Percentiles rank a stretch among this genome's conserved stretches.
phyloP scores from a whole-genome alignment of 306 rosid species.

The Dryas octopetala region DNA sequence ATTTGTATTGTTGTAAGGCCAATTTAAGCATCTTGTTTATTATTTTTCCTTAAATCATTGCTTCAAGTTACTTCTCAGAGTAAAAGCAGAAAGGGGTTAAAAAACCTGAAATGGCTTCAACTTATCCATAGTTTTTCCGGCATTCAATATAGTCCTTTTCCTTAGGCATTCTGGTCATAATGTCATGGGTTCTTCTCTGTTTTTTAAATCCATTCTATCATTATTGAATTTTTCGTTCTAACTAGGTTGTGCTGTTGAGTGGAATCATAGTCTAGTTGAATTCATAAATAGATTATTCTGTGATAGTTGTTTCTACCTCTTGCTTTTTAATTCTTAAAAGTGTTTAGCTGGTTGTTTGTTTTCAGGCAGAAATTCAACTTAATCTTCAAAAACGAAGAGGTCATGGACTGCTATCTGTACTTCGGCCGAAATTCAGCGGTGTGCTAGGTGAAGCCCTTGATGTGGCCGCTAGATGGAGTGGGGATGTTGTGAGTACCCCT shows the following conservation, averaged over 20 bases:
- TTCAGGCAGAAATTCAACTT: slow-evolving; percentile 90
- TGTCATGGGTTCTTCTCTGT: not conserved
- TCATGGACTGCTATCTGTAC: slow-evolving; percentile 83
- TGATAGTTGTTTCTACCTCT: slow-evolving; percentile 13
- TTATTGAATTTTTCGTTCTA: not conserved
- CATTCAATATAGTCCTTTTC: not conserved
- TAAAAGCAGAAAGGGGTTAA: not conserved
- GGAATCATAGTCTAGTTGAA: not conserved
- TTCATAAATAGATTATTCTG: not conserved
- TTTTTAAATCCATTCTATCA: not conserved
- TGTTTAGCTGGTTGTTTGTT: slow-evolving; percentile 24
- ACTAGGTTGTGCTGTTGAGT: slow-evolving; percentile 2
- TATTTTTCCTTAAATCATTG: not conserved
- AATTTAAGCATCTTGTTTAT: not conserved
- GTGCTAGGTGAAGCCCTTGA: slow-evolving; percentile 92
- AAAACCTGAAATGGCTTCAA: not conserved
- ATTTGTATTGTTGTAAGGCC: not conserved
- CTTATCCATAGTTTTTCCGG: not conserved
- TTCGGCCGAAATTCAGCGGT: slow-evolving; percentile 85
- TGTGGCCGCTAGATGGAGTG: slow-evolving; percentile 96
- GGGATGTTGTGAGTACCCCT: slow-evolving; percentile 85
- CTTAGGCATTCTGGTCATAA: not conserved
- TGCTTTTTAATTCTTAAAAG: not conserved
- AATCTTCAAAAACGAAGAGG: slow-evolving; percentile 93
- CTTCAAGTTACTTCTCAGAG: not conserved